Evolutionary conservation across 768 basidiomycete species (phyloP).

Genomic region (Tylopilus rubrobrunneus): DNA sequence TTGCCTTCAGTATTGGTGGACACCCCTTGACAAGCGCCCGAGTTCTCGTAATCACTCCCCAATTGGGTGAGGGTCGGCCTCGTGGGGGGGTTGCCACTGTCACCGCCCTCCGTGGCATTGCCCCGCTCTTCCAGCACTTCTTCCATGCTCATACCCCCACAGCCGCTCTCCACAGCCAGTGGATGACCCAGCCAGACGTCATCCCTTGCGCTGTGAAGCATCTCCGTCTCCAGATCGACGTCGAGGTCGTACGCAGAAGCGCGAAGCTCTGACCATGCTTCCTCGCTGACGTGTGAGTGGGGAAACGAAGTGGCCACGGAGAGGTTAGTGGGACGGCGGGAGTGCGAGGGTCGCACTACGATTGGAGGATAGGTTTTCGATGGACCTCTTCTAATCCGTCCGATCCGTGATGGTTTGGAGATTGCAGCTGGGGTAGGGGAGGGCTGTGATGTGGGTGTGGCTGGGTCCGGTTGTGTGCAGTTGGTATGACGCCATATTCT

Average conservation of each 20-base stretch:
- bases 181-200: constrained; percentile 14
- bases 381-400: not conserved
- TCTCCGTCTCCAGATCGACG: constrained; percentile 22
- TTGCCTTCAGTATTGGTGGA: not conserved
- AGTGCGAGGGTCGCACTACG: constrained; percentile 7
- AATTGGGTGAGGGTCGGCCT: not conserved
- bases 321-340: constrained; percentile 19
- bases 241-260: constrained; percentile 26
- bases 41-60: constrained; percentile 13
- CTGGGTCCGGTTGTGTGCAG: not conserved
- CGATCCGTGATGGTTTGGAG: not conserved
- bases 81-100: not conserved
- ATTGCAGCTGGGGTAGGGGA: not conserved
- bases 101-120: constrained; percentile 11
- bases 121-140: not conserved
- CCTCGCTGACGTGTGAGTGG: constrained; percentile 23
- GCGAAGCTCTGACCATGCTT: constrained; percentile 19
- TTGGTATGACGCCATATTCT: constrained; percentile 7
- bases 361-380: not conserved
- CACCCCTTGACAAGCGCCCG: not conserved
- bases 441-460: not conserved
- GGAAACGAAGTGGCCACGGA: constrained; percentile 22
- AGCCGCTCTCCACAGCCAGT: constrained; percentile 11
- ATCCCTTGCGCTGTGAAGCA: constrained; percentile 22
- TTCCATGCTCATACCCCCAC: not conserved